Percentiles rank a stretch among this genome's conserved stretches.
phyloP scores from a whole-genome alignment of 495 filamentous ascomycete species.

The Hyaloscypha hepaticicola region DNA sequence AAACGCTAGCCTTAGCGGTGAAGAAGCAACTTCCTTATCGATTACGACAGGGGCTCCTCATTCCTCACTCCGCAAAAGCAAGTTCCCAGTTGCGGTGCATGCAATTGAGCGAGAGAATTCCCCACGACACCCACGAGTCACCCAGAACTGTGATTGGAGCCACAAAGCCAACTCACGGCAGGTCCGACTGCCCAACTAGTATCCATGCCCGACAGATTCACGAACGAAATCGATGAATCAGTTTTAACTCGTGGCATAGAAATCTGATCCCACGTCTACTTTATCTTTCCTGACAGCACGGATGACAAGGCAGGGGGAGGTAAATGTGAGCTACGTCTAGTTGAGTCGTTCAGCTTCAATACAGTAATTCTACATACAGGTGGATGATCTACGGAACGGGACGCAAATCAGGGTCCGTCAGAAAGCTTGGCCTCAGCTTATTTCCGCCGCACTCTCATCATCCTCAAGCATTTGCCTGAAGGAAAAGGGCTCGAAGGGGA shows the following conservation, averaged over 20 bases:
- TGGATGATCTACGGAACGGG: slow-evolving; percentile 24
- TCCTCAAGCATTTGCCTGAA: slow-evolving; percentile 88
- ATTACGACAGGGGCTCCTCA: slow-evolving; percentile 17
- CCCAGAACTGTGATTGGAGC: slow-evolving; percentile 6
- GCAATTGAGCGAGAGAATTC: background rate
- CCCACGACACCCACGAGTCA: background rate
- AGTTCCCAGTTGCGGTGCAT: background rate
- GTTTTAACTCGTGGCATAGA: background rate
- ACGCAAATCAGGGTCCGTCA: slow-evolving; percentile 9
- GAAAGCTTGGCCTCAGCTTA: slow-evolving; percentile 17
- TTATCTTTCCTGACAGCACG: background rate
- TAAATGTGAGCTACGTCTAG: background rate
- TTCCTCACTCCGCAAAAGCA: slow-evolving; percentile 14
- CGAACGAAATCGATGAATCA: slow-evolving; percentile 3
- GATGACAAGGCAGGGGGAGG: slow-evolving; percentile 1
- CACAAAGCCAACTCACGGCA: background rate
- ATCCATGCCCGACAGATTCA: background rate
- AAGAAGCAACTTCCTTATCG: slow-evolving; percentile 25
- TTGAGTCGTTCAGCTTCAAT: background rate
- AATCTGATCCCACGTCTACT: background rate
- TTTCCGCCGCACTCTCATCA: slow-evolving; percentile 49
- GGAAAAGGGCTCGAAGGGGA: slow-evolving; percentile 89
- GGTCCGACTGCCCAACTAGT: background rate
- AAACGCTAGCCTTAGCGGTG: slow-evolving; percentile 9
- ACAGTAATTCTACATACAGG: slow-evolving; percentile 32